phyloP scores from a whole-genome alignment of 2,329 filamentous ascomycete genomes.

The Paecilomyces variotii region DNA sequence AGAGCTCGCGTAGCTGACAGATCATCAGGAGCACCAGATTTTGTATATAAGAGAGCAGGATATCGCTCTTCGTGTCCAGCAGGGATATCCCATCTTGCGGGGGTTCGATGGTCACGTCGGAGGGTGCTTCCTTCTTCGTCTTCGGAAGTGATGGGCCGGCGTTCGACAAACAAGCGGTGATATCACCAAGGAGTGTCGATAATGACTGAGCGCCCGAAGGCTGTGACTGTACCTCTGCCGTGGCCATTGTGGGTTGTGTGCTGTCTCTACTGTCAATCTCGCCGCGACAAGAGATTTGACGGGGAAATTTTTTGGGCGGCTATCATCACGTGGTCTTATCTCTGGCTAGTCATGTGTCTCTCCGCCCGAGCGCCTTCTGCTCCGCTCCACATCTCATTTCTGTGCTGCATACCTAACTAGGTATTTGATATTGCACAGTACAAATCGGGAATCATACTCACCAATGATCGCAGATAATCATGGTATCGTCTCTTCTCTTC shows the following conservation, averaged over 20 bases:
- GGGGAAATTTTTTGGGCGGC: slow-evolving; percentile 12
- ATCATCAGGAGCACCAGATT: slow-evolving; percentile 85
- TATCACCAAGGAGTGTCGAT: slow-evolving; percentile 23
- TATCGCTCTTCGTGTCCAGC: slow-evolving; percentile 90
- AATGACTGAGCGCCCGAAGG: slow-evolving; percentile 17
- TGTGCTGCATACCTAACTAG: no score
- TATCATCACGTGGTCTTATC: neutral
- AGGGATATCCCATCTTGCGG: slow-evolving; percentile 84
- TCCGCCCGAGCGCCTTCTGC: neutral
- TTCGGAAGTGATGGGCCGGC: slow-evolving; percentile 28
- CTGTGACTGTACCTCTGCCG: slow-evolving; percentile 11
- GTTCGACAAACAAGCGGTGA: slow-evolving; percentile 27
- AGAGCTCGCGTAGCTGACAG: slow-evolving; percentile 61
- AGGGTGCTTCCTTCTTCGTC: slow-evolving; percentile 24
- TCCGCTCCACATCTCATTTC: neutral
- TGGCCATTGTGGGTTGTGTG: slow-evolving; percentile 14
- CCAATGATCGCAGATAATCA: no score
- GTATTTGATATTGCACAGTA: no score
- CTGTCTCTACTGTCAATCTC: neutral
- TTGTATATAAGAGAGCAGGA: slow-evolving; percentile 93
- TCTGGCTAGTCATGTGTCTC: neutral
- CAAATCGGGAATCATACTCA: no score
- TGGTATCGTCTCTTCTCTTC: no score
- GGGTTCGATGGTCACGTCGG: slow-evolving; percentile 64
- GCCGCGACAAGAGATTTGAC: slow-evolving; percentile 2